A percentile compares a stretch with the other conserved stretches of the same genome.
Evolutionary conservation across 1,284 basidiomycete species (phyloP).

Genomic region (Malassezia sp.): DNA sequence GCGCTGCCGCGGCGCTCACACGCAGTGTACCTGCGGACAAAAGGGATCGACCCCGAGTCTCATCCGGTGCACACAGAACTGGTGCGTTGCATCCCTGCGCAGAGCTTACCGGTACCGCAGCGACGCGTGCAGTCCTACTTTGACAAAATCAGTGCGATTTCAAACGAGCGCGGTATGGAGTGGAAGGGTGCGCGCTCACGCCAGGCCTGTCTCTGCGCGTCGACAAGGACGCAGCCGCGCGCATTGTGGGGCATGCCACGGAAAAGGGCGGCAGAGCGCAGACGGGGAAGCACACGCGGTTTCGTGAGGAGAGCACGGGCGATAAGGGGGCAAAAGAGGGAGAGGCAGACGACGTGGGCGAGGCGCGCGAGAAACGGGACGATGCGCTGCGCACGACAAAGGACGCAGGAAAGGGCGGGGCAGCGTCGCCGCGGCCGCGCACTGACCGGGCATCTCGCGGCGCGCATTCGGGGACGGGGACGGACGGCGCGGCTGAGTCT

Average conservation of each 20-base stretch:
- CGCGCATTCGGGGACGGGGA: neutral
- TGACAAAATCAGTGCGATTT: slow-evolving; percentile 13
- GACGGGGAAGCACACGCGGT: slow-evolving; percentile 10
- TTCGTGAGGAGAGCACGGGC: neutral
- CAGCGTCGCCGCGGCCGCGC: no score
- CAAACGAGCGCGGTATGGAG: no score
- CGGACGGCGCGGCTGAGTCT: neutral
- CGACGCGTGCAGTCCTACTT: slow-evolving; percentile 15
- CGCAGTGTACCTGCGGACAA: slow-evolving; percentile 11
- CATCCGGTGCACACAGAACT: slow-evolving; percentile 14
- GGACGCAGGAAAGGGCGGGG: no score
- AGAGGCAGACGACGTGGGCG: no score
- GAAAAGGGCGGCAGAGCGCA: neutral
- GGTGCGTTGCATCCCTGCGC: no score
- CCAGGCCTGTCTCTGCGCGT: neutral
- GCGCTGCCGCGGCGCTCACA: neutral
- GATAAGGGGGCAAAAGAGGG: neutral
- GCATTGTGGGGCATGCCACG: slow-evolving; percentile 5
- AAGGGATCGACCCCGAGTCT: slow-evolving; percentile 12
- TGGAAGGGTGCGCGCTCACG: neutral
- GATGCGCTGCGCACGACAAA: no score
- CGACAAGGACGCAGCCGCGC: slow-evolving; percentile 1
- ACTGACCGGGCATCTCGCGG: no score
- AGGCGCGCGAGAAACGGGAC: no score
- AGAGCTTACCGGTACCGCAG: no score